Conservation (phyloP, 2,329 filamentous ascomycete species). For the Fusarium phyllophilum region DNA sequence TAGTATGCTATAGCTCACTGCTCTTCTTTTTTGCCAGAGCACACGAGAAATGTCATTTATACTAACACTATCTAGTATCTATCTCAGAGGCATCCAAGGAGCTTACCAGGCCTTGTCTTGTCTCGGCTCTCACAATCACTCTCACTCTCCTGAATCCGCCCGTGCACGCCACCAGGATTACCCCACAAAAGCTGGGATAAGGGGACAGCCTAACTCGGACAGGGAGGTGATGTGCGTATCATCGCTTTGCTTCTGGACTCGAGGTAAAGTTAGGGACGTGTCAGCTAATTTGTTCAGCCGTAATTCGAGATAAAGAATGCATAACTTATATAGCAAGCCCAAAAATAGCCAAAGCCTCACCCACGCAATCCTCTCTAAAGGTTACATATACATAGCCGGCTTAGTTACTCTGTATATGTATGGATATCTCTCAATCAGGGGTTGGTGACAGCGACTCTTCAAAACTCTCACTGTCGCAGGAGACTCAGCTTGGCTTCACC, state of each 20-base stretch:
- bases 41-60: background rate
- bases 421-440: background rate
- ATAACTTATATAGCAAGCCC: background rate
- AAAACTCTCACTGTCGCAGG: constrained; percentile 16
- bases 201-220: constrained; percentile 33
- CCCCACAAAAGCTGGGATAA: constrained; percentile 41
- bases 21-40: background rate
- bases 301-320: background rate
- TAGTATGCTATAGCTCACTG: background rate
- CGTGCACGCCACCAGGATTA: constrained; percentile 36
- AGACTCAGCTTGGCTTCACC: constrained; percentile 1
- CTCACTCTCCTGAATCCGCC: constrained; percentile 33
- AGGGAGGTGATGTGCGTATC: constrained; percentile 27
- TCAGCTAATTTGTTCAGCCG: background rate
- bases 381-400: background rate
- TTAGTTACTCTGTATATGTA: background rate
- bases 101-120: background rate
- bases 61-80: background rate
- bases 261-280: background rate
- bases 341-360: background rate
- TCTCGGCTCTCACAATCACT: background rate
- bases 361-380: background rate
- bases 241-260: background rate
- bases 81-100: constrained; percentile 35
- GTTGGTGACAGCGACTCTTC: background rate